Base-by-base conservation (phyloP, 208 protist species). In the Leishmania aethiopica region DNA sequence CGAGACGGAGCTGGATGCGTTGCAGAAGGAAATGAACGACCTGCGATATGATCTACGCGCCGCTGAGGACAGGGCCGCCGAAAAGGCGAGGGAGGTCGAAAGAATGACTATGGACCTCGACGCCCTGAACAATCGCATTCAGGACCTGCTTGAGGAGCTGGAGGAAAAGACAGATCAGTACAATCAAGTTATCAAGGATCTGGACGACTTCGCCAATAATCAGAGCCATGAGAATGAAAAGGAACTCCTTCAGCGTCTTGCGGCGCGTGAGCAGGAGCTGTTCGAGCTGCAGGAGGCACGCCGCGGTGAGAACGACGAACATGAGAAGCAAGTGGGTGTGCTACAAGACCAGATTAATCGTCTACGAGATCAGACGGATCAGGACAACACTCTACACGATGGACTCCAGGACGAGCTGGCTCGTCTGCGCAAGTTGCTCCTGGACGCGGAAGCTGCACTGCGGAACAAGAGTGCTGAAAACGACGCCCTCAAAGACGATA, bases 261-360 rank as follows among this genome's bases (percentile, higher is more conserved):
- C 86, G 0, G 89, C 85, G 2, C 80, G 90, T 3, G 92, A 96
- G 51, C 84, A 93, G 77, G 92, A 94, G 82, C 79, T 96, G 15
- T 96, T 90, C 62, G 89, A 94, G 59, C 70, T 94, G 53, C 89
- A 91, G 76, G 88, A 93, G 80, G 86, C 86, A 0, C 91, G 86
- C n/a, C 86, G 82, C n/a, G 88, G 85, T 37, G 87, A 94, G 72
- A 88, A 85, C 40, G 80, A 84, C 0, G 90, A 93, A 71, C 89
- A 94, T 53, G 90, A 92, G 71, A 90, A 89, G 51, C 84, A 90
- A 77, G 66, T 95, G 7, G 66, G 70, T 28, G 77, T 94, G 25
- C 86, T 96, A 4, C 91, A 95, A 76, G 89, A 92, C 32, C 91
- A 95, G 83, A 78, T 94, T 28, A 85, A 91, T 40, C 84, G 85